Evolutionary conservation across 129 eudicot genomes (phyloP).

Genomic region (Chrysanthemum lavandulifolium): DNA sequence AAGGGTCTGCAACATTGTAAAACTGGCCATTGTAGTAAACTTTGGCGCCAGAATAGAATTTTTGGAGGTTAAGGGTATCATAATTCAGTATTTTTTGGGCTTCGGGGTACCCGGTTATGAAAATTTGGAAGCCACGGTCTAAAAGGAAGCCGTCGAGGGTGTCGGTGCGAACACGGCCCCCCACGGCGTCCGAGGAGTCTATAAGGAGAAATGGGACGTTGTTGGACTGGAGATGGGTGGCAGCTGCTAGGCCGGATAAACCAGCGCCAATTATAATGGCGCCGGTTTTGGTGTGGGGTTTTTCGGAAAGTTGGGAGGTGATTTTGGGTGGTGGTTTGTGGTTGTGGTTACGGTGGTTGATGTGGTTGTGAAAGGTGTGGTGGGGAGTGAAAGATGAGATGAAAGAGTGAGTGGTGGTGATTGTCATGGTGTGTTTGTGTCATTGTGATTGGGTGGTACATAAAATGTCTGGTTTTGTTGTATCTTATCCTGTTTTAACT

Average conservation of each 20-base stretch:
- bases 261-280: slow-evolving; percentile 87
- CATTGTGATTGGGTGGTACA: slow-evolving; percentile 36
- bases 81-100: slow-evolving; percentile 51
- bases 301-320: slow-evolving; percentile 41
- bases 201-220: slow-evolving; percentile 70
- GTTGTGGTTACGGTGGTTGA: slow-evolving; percentile 14
- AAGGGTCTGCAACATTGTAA: slow-evolving; percentile 85
- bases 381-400: slow-evolving; percentile 32
- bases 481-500: slow-evolving; percentile 1
- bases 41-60: slow-evolving; percentile 81
- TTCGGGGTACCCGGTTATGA: slow-evolving; percentile 95
- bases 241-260: slow-evolving; percentile 90
- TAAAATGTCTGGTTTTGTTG: slow-evolving; percentile 18
- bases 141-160: slow-evolving; percentile 87
- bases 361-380: slow-evolving; percentile 21
- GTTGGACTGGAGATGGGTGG: slow-evolving; percentile 61
- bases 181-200: slow-evolving; percentile 87
- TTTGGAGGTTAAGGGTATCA: slow-evolving; percentile 46
- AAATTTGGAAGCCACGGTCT: slow-evolving; percentile 97
- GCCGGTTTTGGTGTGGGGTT: slow-evolving; percentile 45
- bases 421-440: neutral
- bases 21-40: slow-evolving; percentile 60
- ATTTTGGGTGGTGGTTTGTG: slow-evolving; percentile 34
- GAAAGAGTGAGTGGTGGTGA: slow-evolving; percentile 29
- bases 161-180: slow-evolving; percentile 96